Evolutionary conservation across 1,284 basidiomycete genomes (phyloP), one percentile per base, ranked within the genome.

Genomic region (Ganoderma leucocontextum): DNA sequence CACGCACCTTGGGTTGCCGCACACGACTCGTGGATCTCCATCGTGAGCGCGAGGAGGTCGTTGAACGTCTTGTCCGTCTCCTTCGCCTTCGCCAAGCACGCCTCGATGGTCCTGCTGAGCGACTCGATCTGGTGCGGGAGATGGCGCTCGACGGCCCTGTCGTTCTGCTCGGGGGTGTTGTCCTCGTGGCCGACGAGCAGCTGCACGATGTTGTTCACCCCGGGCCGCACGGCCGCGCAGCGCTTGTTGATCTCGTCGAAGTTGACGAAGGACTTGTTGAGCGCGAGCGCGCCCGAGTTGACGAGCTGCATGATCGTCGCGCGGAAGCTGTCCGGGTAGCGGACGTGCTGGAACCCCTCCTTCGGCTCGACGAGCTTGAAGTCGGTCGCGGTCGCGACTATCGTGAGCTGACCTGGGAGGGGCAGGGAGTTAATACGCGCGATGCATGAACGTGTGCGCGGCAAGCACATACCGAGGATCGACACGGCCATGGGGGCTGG

Each of bases 181-280:
- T 61, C 63, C 25, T 68, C 67, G 41, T 64, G 49, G 2, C 67
- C 67, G 36, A 68, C 59, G 13, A 68, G 67, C 12, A 68, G 67
- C 52, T 65, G 59, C 39, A 68, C 63, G 52, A 68, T 68, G 36
- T 64, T 64, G 36, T 68, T 68, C n/a, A 68, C 67, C 3, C 67
- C 67, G 1, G 67, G 67, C 15, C 63, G 52, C 17, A 68, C 60
- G 5, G 67, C 67, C 17, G 52, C 67, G 25, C 62, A 68, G 42
- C 67, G 67, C 41, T 64, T 64, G 63, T 61, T 60, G 60, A 68
- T 68, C 67, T 68, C 67, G 63, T 68, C 67, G 60, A 68, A 68
- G 60, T 68, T 68, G 59, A 55, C 67, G 63, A 64, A 68, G 42
- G 67, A 68, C 22, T 64, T 10, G 53, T 68, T 68, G 22, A 68